Base-by-base conservation (phyloP, 257 asterid species). In the Galeopsis tetrahit region DNA sequence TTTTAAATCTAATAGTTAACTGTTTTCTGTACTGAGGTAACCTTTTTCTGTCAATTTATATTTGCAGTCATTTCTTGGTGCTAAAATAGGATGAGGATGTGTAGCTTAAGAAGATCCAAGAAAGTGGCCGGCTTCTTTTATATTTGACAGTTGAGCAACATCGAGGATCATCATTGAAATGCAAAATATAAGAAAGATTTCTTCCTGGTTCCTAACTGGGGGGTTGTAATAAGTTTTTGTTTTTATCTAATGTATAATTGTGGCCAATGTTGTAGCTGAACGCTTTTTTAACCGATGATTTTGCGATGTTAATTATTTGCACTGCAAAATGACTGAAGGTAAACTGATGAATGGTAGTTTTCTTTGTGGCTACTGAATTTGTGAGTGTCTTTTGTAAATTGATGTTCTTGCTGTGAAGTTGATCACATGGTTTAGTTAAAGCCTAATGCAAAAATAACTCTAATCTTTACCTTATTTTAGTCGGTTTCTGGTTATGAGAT, bases 11-110 rank as follows among this genome's bases (percentile, higher is more conserved):
- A 51, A 51, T 51, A 2, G 7, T 51, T 2, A 33, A 10, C 11
- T 4, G 36, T 7, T 38, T 74, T 46, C 2, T 8, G 44, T n/a
- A 71, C 68, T 58, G 49, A 61, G 31, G 17, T 61, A 21, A 58
- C 34, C 61, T 11, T 28, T 55, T 5, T 13, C 2, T 13, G 21
- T 65, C 21, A 36, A 10, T 70, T 71, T 56, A 33, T 78, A 51
- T 33, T 70, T 82, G 88, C 89, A 86, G 95, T 82, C 95, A 33
- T 86, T 90, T 82, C 89, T 85, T 49, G 96, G 93, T 74, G 73
- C 69, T 32, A 87, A 38, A 82, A 86, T 81, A 68, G 88, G 90
- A 78, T 85, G 92, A 89, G 17, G 35, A 39, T 53, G 63, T 31
- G 52, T 65, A 71, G 68, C 78, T 39, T 36, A 71, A 58, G 68